Base-by-base conservation (phyloP, 2,329 filamentous ascomycete genomes). In the Penicillium hordei region DNA sequence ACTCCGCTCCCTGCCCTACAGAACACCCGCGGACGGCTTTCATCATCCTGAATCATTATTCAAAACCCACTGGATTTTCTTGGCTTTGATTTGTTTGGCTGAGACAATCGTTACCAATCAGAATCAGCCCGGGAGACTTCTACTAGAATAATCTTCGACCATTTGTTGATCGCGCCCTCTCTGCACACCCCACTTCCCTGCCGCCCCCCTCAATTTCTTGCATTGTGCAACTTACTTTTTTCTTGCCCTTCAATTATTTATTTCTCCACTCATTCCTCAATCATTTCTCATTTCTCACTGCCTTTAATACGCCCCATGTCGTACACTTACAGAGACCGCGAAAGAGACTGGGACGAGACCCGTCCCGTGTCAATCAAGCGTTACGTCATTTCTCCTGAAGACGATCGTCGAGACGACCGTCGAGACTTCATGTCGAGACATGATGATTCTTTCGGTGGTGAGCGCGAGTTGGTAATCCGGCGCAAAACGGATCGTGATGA, bases 341-440 rank as follows among this genome's bases (percentile, higher is more conserved):
- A 77, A 48, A 68, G 75, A 50, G 73, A 73, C 36, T 78, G 73
- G 68, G 76, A 79, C 58, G 76, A 78, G 43, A 68, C 70, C 60
- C 73, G 75, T 54, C 71, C 74, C 36, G 72, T 77, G 52, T 78
- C 74, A 29, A 81, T 87, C 64, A 84, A 83, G 69, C 83, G 84
- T 66, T 87, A 88, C 76, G 74, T 79, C 64, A 72, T 81, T 56
- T 70, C 75, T 27, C 62, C 73, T 33, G 75, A 77, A n/a, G 75
- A 78, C 44, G 68, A 74, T 44, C 72, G 75, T 21, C 69, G 71
- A n/a, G 75, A 78, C 43, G 68, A 74, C 45, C 72, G 75, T 19
- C 69, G 71, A 52, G 70, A 73, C 19, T 73, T 73, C 53, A 65
- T 71, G 44, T 63, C 65, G 60, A 61, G 65, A 61, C 60, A 65